Conservation (phyloP, 352 stramenopile genomes). For the Blastocystis sp. region DNA sequence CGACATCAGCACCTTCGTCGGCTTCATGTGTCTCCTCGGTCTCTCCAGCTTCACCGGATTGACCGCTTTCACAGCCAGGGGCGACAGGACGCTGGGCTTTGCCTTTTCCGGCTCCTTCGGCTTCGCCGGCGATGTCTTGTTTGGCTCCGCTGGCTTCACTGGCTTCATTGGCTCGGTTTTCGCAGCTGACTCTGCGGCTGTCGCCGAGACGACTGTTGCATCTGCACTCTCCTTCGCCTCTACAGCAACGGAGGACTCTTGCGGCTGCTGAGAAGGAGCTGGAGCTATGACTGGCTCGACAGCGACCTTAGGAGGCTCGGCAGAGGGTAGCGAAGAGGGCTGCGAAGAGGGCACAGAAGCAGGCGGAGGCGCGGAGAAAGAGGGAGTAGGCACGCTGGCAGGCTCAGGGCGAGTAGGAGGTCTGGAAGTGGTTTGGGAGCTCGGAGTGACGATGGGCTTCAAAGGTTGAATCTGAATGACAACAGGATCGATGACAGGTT, state of each 20-base stretch:
- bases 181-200: background rate
- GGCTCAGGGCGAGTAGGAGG: too few relatives aligned
- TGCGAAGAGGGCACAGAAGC: background rate
- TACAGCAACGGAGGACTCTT: background rate
- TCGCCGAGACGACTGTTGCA: background rate
- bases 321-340: background rate
- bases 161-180: background rate
- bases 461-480: background rate
- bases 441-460: background rate
- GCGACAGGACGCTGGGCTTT: background rate
- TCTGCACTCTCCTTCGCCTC: background rate
- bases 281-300: background rate
- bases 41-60: too few relatives aligned
- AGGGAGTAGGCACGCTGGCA: too few relatives aligned
- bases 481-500: background rate
- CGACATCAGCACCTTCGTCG: too few relatives aligned
- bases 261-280: too few relatives aligned
- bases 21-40: too few relatives aligned
- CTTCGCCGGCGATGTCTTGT: background rate
- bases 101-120: background rate
- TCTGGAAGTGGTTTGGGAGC: too few relatives aligned
- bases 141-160: background rate
- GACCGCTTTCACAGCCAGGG: too few relatives aligned
- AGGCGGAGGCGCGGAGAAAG: too few relatives aligned
- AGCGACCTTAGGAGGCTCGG: background rate